Base-by-base conservation (phyloP, 2,329 filamentous ascomycete species). In the Rhexocercosporidium sp. region DNA sequence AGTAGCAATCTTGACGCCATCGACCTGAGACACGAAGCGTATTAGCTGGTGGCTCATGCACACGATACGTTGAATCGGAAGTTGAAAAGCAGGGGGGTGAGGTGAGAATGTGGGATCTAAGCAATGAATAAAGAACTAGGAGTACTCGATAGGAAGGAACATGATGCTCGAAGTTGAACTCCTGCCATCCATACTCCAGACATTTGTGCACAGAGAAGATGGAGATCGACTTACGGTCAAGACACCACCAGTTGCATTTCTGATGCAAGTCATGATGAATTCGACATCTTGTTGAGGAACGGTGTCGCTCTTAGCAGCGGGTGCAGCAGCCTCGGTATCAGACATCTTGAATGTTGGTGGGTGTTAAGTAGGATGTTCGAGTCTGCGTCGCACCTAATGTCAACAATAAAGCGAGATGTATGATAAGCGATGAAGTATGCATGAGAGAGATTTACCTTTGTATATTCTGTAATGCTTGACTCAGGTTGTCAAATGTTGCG, bases 251-350 rank as follows among this genome's bases (percentile, higher is more conserved):
- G 60, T 71, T 11, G 68, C 64, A 37, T 76, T 69, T 11, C 69
- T 69, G 41, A 76, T 65, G 47, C 74, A 75, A 6, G 63, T 63
- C 6, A 76, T 62, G 5, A 76, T 56, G 25, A 76, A 76, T 1
- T 71, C 64, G 27, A 72, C 57, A 25, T 75, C 74, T 3, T 37
- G 39, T 5, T 62, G 16, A 16, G 62, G 51, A 68, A 75, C 73
- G n/a, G 44, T n/a, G 6, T 47, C 44, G 18, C 9, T n/a, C n/a
- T 20, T 47, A 22, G n/a, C 53, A 29, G 51, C n/a, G 22, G 46
- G 46, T 16, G 39, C 39, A 11, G 46, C 34, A 47, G 41, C 3
- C 22, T 69, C 67, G 18, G 12, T 59, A 22, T 67, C 67, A 34
- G 67, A 65, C 67, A 69, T 68, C 1, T 41, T 66, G 60, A n/a